phyloP scores from a whole-genome alignment of 305 asterid species.

The Lippia alba region DNA sequence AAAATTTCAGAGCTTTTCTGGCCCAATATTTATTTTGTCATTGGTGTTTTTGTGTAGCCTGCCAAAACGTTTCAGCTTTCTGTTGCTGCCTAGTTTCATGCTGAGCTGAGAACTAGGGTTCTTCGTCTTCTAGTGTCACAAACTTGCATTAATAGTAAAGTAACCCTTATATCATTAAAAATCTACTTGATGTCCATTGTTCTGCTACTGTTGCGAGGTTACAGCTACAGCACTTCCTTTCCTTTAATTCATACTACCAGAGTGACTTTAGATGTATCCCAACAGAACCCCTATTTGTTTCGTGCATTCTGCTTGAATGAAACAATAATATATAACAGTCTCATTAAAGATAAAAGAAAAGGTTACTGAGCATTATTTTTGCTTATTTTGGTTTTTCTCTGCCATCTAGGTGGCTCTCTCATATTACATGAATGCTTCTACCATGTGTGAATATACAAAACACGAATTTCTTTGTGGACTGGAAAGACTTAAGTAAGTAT shows the following conservation, averaged over 20 bases:
- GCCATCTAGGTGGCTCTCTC: conserved; percentile 62
- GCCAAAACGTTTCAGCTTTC: neutral
- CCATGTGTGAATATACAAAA: conserved; percentile 76
- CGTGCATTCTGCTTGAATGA: neutral
- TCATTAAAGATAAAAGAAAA: neutral
- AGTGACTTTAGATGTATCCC: neutral
- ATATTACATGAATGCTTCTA: conserved; percentile 79
- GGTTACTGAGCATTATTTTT: neutral
- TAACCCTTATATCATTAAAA: neutral
- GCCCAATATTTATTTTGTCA: neutral
- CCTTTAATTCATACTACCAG: neutral
- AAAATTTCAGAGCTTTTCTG: neutral
- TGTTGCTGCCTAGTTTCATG: neutral
- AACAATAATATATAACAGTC: neutral
- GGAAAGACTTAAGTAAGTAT: conserved; percentile 65
- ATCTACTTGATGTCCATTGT: neutral
- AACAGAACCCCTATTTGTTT: neutral
- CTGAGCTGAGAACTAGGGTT: neutral
- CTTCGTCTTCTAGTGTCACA: neutral
- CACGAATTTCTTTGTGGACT: conserved; percentile 68
- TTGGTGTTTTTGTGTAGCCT: neutral
- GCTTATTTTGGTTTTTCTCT: conserved; percentile 1
- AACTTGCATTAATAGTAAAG: neutral
- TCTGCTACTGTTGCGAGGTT: neutral
- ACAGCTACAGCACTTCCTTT: neutral